Percentiles rank a stretch among this genome's conserved stretches.
These are phyloP conservation scores for Sarcodon sp. DNA, from an alignment of 768 basidiomycete species.

Conservation along the genomic window DNA sequence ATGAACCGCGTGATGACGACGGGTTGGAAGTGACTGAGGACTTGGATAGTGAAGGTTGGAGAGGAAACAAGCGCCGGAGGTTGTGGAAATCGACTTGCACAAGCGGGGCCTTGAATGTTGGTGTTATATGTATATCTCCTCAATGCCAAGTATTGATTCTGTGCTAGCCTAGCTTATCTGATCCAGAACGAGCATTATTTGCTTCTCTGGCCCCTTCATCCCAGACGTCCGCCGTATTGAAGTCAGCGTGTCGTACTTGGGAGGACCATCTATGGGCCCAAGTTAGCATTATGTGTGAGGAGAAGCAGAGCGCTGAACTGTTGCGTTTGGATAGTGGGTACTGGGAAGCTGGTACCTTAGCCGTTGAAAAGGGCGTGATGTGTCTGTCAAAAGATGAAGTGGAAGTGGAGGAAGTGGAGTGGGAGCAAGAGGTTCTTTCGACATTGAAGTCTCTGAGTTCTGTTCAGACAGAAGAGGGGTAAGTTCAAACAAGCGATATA, in stretches of 20 bases:
- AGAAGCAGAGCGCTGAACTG: slow-evolving; percentile 63
- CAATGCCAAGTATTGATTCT: background rate
- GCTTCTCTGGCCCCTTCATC: slow-evolving; percentile 72
- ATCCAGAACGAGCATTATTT: slow-evolving; percentile 75
- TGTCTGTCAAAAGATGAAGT: slow-evolving; percentile 8
- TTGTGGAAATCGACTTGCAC: slow-evolving; percentile 87
- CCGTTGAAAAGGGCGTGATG: slow-evolving; percentile 22
- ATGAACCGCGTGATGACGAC: slow-evolving; percentile 34
- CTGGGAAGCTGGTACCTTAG: slow-evolving; percentile 58
- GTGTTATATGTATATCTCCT: slow-evolving; percentile 10
- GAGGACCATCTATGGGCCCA: slow-evolving; percentile 95
- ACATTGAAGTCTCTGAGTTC: slow-evolving; percentile 45
- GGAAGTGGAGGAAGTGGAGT: slow-evolving; percentile 35
- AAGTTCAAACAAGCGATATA: slow-evolving; percentile 6
- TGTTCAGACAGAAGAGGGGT: slow-evolving; percentile 57
- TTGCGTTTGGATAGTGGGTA: slow-evolving; percentile 46
- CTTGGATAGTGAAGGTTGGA: slow-evolving; percentile 34
- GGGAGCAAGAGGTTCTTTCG: slow-evolving; percentile 50
- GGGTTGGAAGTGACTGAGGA: slow-evolving; percentile 32
- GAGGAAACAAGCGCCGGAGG: slow-evolving; percentile 64
- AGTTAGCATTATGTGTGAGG: slow-evolving; percentile 68
- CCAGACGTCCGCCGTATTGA: slow-evolving; percentile 51
- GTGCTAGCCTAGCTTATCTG: slow-evolving; percentile 38
- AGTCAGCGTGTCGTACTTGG: slow-evolving; percentile 77
- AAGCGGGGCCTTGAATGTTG: slow-evolving; percentile 64